Evolutionary conservation across 495 filamentous ascomycete species (phyloP).

Genomic region (Oleoguttula mirabilis): DNA sequence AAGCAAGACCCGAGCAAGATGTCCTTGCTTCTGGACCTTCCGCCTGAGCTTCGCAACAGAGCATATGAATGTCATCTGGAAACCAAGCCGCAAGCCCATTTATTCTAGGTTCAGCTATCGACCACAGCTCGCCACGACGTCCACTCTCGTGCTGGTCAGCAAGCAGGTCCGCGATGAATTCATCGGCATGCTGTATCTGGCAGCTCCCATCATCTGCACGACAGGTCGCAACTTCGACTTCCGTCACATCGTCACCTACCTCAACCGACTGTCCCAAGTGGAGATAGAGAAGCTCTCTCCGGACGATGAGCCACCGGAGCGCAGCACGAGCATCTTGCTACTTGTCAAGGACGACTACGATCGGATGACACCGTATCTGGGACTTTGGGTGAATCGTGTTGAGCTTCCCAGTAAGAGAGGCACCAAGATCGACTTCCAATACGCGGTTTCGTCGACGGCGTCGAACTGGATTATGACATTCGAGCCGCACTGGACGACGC

Average conservation of each 20-base stretch:
- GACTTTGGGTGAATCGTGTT: conserved; percentile 7
- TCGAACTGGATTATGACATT: no score
- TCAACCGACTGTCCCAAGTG: conserved; percentile 1
- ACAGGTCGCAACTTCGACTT: conserved; percentile 2
- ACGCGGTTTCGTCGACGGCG: neutral
- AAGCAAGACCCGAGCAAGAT: neutral
- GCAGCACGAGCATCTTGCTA: conserved; percentile 1
- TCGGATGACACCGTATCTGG: neutral
- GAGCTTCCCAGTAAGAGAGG: conserved; percentile 7
- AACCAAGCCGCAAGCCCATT: neutral
- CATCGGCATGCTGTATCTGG: neutral
- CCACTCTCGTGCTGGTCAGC: neutral
- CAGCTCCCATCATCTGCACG: neutral
- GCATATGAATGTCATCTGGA: conserved; percentile 1
- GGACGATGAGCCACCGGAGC: neutral
- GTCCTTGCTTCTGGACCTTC: conserved; percentile 1
- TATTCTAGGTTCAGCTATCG: no score
- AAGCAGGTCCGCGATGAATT: conserved; percentile 10
- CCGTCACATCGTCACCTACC: conserved; percentile 7
- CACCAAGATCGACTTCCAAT: neutral
- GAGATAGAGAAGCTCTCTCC: neutral
- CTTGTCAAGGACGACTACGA: neutral
- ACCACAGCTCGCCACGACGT: neutral
- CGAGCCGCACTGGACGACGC: no score
- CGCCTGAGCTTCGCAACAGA: conserved; percentile 6